These are phyloP conservation scores for Xylariaceae sp. DNA, from an alignment of 2,329 filamentous ascomycete species.

Conservation along the genomic window DNA sequence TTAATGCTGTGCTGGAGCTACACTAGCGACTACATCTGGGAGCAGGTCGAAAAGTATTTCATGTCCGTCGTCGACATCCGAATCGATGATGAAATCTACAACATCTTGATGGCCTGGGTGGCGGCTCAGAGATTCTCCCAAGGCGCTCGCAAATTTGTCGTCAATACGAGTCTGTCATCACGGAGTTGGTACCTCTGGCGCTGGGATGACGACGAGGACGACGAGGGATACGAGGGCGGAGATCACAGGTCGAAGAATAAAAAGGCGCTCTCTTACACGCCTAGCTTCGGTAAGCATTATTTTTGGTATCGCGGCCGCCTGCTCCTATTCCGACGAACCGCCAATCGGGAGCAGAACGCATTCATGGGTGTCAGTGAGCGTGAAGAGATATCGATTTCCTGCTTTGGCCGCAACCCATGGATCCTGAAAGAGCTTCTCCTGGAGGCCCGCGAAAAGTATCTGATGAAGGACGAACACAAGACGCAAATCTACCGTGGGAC, in stretches of 20 bases:
- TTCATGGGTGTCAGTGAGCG: conserved; percentile 43
- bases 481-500: conserved; percentile 61
- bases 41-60: conserved; percentile 47
- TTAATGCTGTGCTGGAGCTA: conserved; percentile 50
- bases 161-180: conserved; percentile 55
- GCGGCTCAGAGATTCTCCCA: conserved; percentile 56
- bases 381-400: conserved; percentile 56
- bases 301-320: conserved; percentile 60
- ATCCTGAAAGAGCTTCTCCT: conserved; percentile 57
- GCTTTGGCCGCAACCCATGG: conserved; percentile 55
- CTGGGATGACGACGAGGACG: conserved; percentile 40
- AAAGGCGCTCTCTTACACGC: conserved; percentile 57
- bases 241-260: conserved; percentile 34
- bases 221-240: conserved; percentile 40
- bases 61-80: conserved; percentile 63
- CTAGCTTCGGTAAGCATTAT: conserved; percentile 59
- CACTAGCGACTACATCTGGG: conserved; percentile 43
- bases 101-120: conserved; percentile 66
- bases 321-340: conserved; percentile 51
- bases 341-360: conserved; percentile 40
- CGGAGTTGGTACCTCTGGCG: conserved; percentile 46
- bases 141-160: conserved; percentile 56
- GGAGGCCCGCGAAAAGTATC: conserved; percentile 51
- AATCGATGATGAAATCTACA: conserved; percentile 66
- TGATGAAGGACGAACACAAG: conserved; percentile 54